A percentile compares a stretch with the other conserved stretches of the same genome.
These are phyloP conservation scores for Carpinus viminea DNA, from an alignment of 306 rosid genomes.

Conservation along the genomic window DNA sequence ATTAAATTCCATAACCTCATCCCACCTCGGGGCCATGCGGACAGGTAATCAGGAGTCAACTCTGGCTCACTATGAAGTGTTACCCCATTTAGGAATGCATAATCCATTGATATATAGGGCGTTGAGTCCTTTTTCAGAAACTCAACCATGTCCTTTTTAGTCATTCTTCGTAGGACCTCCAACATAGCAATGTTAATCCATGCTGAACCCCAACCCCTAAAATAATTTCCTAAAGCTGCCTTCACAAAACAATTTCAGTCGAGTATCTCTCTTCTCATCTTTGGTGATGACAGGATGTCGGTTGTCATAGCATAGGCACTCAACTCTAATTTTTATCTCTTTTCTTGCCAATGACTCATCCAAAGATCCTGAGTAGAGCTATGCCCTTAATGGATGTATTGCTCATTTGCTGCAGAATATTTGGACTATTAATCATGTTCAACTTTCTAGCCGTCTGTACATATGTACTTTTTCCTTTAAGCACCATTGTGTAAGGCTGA, in stretches of 20 bases:
- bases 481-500: neutral
- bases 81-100: neutral
- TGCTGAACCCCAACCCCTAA: neutral
- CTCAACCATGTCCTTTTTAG: neutral
- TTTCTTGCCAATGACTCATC: neutral
- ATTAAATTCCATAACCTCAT: neutral
- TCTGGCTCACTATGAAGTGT: neutral
- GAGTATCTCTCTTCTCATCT: neutral
- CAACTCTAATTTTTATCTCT: neutral
- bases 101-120: neutral
- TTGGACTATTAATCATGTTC: neutral
- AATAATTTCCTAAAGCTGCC: neutral
- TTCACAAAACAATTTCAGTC: neutral
- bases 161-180: slow-evolving; percentile 20
- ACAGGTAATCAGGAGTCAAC: neutral
- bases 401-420: neutral
- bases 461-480: neutral
- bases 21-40: neutral
- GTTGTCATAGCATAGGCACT: neutral
- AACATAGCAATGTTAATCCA: neutral
- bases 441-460: neutral
- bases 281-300: neutral
- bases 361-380: neutral
- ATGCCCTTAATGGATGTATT: neutral
- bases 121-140: neutral